Conservation (phyloP, 345 rosid species). For the Geranium rotundifolium region DNA sequence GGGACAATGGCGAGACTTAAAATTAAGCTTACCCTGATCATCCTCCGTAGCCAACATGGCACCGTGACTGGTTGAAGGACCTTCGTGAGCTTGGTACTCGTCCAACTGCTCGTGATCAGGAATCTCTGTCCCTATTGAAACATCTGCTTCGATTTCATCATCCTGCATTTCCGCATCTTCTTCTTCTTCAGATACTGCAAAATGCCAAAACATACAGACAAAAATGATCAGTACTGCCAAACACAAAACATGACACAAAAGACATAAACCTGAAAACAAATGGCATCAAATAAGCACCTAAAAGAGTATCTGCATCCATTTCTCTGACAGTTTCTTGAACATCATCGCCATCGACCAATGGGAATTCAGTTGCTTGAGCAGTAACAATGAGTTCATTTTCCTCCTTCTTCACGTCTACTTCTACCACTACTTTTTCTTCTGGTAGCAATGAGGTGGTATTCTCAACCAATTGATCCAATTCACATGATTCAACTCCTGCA, state of each 20-base stretch:
- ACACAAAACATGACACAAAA: too few relatives aligned
- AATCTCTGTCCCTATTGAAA: slow-evolving; percentile 81
- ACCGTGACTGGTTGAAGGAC: slow-evolving; percentile 17
- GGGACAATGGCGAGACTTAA: too few relatives aligned
- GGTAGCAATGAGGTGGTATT: background rate
- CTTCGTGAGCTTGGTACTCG: too few relatives aligned
- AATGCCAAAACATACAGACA: too few relatives aligned
- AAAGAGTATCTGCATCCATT: slow-evolving; percentile 13
- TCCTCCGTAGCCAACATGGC: slow-evolving; percentile 7
- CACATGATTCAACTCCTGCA: slow-evolving; percentile 2
- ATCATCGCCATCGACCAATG: slow-evolving; percentile 10
- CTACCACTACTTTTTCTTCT: slow-evolving; percentile 2
- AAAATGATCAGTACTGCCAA: too few relatives aligned
- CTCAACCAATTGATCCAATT: slow-evolving; percentile 7
- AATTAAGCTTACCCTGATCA: slow-evolving; percentile 26
- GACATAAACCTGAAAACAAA: too few relatives aligned
- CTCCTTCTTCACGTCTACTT: slow-evolving; percentile 7
- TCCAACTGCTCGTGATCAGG: slow-evolving; percentile 44
- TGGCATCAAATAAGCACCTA: slow-evolving; percentile 26
- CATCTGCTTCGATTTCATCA: slow-evolving; percentile 57
- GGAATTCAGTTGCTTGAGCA: slow-evolving; percentile 15
- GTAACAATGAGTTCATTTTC: slow-evolving; percentile 18
- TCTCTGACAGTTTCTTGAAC: slow-evolving; percentile 13
- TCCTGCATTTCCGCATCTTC: slow-evolving; percentile 18
- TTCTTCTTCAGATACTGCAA: slow-evolving; percentile 31